Conservation (phyloP, 208 protist genomes). For the Trypanosoma mega region DNA sequence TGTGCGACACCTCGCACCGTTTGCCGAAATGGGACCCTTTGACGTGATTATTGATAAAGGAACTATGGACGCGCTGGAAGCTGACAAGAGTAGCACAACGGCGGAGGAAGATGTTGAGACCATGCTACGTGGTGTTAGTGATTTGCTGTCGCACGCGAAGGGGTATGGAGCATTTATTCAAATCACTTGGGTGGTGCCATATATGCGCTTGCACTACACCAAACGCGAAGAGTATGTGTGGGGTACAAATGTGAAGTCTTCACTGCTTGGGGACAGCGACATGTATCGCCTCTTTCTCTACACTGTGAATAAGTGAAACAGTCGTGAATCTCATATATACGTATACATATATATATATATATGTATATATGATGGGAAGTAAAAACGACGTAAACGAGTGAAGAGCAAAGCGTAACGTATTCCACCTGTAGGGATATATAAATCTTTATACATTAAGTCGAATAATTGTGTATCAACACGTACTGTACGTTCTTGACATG, state of each 20-base stretch:
- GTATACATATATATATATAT: not conserved
- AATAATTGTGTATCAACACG: no score
- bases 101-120: slow-evolving; percentile 57
- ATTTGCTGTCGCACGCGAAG: slow-evolving; percentile 37
- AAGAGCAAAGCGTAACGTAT: no score
- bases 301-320: slow-evolving; percentile 17
- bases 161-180: slow-evolving; percentile 65
- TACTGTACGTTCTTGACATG: no score
- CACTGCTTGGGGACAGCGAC: slow-evolving; percentile 69
- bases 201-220: slow-evolving; percentile 73
- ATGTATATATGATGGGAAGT: not conserved
- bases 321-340: not conserved
- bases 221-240: slow-evolving; percentile 52
- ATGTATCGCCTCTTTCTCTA: slow-evolving; percentile 82
- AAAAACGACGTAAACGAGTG: no score
- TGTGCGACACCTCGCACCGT: slow-evolving; percentile 54
- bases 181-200: slow-evolving; percentile 82
- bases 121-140: slow-evolving; percentile 70
- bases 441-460: no score
- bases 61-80: slow-evolving; percentile 86
- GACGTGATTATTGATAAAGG: slow-evolving; percentile 84
- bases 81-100: slow-evolving; percentile 39
- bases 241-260: slow-evolving; percentile 44
- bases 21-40: slow-evolving; percentile 56
- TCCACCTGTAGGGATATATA: no score